phyloP scores from a whole-genome alignment of 2,329 filamentous ascomycete genomes.

The Hypoxylon sp. region DNA sequence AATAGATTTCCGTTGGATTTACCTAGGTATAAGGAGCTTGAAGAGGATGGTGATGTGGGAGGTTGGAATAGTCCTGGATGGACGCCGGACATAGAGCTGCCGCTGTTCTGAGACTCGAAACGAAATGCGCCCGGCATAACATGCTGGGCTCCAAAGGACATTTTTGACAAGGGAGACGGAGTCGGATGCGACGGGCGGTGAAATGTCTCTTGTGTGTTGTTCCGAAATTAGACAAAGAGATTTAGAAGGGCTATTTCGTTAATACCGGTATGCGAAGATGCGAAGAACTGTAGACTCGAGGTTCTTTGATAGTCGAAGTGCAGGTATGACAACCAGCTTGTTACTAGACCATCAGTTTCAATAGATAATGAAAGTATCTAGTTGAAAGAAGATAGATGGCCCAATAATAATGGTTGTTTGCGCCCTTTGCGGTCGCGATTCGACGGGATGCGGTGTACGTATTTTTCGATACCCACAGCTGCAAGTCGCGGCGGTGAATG shows the following conservation, averaged over 20 bases:
- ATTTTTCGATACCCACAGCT: no score
- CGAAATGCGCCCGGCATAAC: conserved; percentile 49
- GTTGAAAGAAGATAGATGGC: conserved; percentile 1
- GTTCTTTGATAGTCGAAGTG: conserved; percentile 13
- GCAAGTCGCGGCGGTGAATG: neutral
- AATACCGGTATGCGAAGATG: neutral
- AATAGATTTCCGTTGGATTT: conserved; percentile 52
- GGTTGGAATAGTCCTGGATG: conserved; percentile 59
- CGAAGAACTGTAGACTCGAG: conserved; percentile 3
- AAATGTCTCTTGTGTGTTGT: neutral
- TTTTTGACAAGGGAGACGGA: conserved; percentile 19
- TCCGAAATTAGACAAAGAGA: neutral
- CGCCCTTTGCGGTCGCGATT: neutral
- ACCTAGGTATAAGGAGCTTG: conserved; percentile 51
- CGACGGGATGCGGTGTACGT: conserved; percentile 2
- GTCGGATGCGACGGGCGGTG: conserved; percentile 1
- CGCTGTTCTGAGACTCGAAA: conserved; percentile 44
- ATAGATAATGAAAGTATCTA: conserved; percentile 8
- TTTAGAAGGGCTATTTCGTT: no score
- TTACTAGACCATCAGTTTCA: conserved; percentile 8
- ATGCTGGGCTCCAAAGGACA: conserved; percentile 47
- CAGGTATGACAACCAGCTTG: conserved; percentile 22
- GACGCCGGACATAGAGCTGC: conserved; percentile 44
- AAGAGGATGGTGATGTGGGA: conserved; percentile 52
- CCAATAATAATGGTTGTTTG: neutral